These are phyloP conservation scores for Ballota nigra DNA, from an alignment of 257 asterid species.

Conservation along the genomic window DNA sequence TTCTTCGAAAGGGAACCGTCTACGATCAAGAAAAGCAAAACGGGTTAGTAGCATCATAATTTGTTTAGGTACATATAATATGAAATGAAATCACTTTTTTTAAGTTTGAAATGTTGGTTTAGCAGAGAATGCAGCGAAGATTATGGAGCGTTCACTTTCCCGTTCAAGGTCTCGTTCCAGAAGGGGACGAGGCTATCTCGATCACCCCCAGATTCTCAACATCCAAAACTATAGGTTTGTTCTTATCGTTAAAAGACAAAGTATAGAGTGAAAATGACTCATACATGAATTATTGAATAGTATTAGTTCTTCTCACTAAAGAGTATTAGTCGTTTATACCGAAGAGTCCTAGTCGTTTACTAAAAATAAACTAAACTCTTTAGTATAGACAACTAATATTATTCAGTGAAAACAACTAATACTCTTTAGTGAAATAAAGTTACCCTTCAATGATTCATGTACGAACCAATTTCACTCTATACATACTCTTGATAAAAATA, in stretches of 20 bases:
- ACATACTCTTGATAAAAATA: background rate
- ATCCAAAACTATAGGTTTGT: conserved; percentile 59
- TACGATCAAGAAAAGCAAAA: conserved; percentile 72
- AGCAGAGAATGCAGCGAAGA: conserved; percentile 55
- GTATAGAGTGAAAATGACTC: no score
- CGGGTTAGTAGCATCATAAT: conserved; percentile 37
- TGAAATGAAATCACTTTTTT: background rate
- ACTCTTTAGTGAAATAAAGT: no score
- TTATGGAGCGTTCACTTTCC: conserved; percentile 49
- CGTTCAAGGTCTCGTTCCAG: conserved; percentile 59
- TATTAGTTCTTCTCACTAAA: no score
- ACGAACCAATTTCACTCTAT: no score
- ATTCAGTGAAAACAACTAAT: no score
- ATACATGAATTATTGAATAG: no score
- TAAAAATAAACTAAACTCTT: no score
- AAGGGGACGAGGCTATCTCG: conserved; percentile 72
- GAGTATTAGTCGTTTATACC: no score
- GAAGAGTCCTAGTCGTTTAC: no score
- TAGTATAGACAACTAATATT: no score
- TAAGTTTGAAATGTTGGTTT: conserved; percentile 21
- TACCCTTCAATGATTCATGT: no score
- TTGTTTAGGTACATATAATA: background rate
- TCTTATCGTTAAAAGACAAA: no score
- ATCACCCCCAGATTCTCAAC: conserved; percentile 87
- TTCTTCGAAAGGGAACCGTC: conserved; percentile 74